These are phyloP conservation scores for Osmanthus fragrans DNA, from an alignment of 257 asterid species.

Conservation along the genomic window DNA sequence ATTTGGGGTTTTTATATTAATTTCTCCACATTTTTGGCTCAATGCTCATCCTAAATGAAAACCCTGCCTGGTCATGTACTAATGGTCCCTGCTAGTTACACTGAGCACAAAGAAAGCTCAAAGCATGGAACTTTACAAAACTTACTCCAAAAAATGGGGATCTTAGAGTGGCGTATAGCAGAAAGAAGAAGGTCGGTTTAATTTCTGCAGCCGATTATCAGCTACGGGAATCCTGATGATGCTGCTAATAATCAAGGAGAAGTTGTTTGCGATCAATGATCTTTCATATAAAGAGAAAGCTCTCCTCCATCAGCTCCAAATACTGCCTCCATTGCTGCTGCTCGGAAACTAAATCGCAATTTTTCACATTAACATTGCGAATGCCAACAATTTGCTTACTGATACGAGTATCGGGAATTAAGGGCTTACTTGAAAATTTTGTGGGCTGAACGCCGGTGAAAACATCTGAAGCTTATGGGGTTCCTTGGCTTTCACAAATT, in stretches of 20 bases:
- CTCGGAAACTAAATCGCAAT: conserved; percentile 44
- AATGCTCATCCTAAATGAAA: neutral
- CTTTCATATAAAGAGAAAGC: conserved; percentile 30
- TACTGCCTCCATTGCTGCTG: conserved; percentile 47
- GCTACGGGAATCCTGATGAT: conserved; percentile 96
- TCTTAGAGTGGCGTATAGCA: conserved; percentile 3
- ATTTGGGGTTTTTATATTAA: neutral
- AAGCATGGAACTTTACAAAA: conserved; percentile 23
- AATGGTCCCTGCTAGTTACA: conserved; percentile 1
- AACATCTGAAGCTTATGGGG: conserved; percentile 45
- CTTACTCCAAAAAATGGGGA: neutral
- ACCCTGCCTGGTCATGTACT: neutral
- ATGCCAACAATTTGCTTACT: neutral
- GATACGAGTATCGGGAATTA: neutral
- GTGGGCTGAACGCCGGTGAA: conserved; percentile 29
- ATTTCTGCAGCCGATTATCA: conserved; percentile 57
- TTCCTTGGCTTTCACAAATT: conserved; percentile 33
- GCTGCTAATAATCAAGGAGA: conserved; percentile 61
- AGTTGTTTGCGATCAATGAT: conserved; percentile 44
- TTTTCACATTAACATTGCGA: neutral
- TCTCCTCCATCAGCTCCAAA: conserved; percentile 36
- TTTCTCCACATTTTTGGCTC: neutral
- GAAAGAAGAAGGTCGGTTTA: conserved; percentile 1
- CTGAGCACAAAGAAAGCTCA: neutral
- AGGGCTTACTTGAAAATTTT: conserved; percentile 43